These are phyloP conservation scores for Ramaria sp. DNA, from an alignment of 768 basidiomycete species.

Conservation along the genomic window DNA sequence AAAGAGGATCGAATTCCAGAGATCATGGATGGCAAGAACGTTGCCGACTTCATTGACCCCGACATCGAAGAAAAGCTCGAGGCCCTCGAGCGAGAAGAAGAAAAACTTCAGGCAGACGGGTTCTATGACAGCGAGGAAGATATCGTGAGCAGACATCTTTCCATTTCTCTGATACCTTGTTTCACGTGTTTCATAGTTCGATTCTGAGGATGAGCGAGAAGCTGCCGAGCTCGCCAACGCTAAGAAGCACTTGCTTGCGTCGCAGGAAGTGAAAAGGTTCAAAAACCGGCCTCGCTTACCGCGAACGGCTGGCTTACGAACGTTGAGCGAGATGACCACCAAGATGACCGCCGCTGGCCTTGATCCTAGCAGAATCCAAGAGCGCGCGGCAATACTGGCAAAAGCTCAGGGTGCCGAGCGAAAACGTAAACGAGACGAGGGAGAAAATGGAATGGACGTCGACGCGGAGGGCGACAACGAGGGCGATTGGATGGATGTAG, in stretches of 20 bases:
- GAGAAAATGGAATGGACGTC: slow-evolving; percentile 49
- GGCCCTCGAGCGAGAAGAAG: slow-evolving; percentile 94
- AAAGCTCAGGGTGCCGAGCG: slow-evolving; percentile 57
- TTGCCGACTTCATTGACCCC: slow-evolving; percentile 97
- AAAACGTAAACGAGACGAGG: slow-evolving; percentile 51
- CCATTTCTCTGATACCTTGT: slow-evolving; percentile 15
- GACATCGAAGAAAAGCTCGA: slow-evolving; percentile 96
- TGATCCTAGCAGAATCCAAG: slow-evolving; percentile 80
- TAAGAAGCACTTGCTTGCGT: slow-evolving; percentile 56
- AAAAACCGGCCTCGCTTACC: slow-evolving; percentile 77
- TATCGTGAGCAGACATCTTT: slow-evolving; percentile 39
- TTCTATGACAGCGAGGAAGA: slow-evolving; percentile 90
- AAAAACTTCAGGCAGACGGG: slow-evolving; percentile 85
- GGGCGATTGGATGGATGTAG: slow-evolving; percentile 33
- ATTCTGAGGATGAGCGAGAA: slow-evolving; percentile 70
- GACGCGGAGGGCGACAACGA: slow-evolving; percentile 30
- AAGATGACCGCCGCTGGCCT: slow-evolving; percentile 82
- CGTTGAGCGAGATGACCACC: slow-evolving; percentile 63
- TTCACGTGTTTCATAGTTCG: slow-evolving; percentile 7
- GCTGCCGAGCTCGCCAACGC: slow-evolving; percentile 48
- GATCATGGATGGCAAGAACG: slow-evolving; percentile 96
- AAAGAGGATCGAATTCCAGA: slow-evolving; percentile 97
- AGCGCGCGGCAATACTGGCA: slow-evolving; percentile 76
- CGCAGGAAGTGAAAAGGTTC: slow-evolving; percentile 69
- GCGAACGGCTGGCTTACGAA: slow-evolving; percentile 50